Percentiles rank a stretch among this genome's conserved stretches.
Evolutionary conservation across 805 yeast genomes (phyloP).

Genomic region (Lipomyces oligophaga): DNA sequence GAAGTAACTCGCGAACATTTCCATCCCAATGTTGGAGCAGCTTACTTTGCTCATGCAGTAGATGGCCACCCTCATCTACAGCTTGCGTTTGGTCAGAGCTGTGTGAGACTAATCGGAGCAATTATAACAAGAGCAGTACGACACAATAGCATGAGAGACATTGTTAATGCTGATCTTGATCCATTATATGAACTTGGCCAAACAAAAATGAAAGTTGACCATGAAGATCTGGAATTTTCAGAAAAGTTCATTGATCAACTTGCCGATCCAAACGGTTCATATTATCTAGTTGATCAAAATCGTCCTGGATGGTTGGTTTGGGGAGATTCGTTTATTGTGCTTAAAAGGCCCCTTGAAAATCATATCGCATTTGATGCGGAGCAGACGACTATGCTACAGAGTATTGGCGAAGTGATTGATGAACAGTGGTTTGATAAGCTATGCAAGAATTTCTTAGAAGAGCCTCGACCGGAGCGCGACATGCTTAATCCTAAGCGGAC

Average conservation of each 20-base stretch:
- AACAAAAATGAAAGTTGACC: slow-evolving; percentile 45
- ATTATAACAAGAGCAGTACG: slow-evolving; percentile 45
- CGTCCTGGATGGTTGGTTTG: slow-evolving; percentile 72
- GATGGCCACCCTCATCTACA: slow-evolving; percentile 62
- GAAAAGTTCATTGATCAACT: slow-evolving; percentile 51
- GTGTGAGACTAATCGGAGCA: slow-evolving; percentile 51
- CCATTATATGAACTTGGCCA: slow-evolving; percentile 33
- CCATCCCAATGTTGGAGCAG: slow-evolving; percentile 9
- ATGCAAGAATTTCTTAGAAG: slow-evolving; percentile 55
- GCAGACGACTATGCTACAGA: slow-evolving; percentile 43
- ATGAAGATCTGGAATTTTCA: slow-evolving; percentile 42
- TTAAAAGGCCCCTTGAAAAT: slow-evolving; percentile 29
- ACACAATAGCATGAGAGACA: slow-evolving; percentile 46
- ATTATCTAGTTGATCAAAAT: slow-evolving; percentile 55
- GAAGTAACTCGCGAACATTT: slow-evolving; percentile 7
- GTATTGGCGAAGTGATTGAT: slow-evolving; percentile 47
- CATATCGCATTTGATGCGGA: slow-evolving; percentile 35
- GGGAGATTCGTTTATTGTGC: slow-evolving; percentile 50
- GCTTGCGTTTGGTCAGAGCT: slow-evolving; percentile 55
- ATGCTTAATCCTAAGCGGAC: slow-evolving; percentile 66
- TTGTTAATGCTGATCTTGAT: slow-evolving; percentile 40
- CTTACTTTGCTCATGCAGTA: slow-evolving; percentile 29
- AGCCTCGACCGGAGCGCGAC: slow-evolving; percentile 51
- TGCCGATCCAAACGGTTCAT: slow-evolving; percentile 48
- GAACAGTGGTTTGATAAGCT: slow-evolving; percentile 57